Evolutionary conservation across 257 asterid genomes (phyloP), one percentile per base, ranked within the genome.

Genomic region (Solanum raphanifolium): DNA sequence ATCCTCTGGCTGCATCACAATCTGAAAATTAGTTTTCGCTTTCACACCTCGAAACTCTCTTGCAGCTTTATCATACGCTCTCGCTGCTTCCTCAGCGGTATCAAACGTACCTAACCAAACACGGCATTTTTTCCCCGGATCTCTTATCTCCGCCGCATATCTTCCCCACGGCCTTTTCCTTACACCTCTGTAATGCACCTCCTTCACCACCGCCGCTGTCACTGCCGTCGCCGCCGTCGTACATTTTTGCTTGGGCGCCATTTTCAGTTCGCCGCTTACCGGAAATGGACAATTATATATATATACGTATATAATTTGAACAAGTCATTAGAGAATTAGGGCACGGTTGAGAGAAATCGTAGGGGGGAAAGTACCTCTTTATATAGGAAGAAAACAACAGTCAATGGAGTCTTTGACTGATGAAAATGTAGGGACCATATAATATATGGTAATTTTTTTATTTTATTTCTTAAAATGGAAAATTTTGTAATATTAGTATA

Each of bases 81-180:
- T 38, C 23, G 89, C 89, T 3, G 89, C 89, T 5, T 87, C 83
- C 72, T 31, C 87, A 35, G 89, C 83, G 5, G 87, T 75, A 29
- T 81, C 87, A 32, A 87, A 87, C 6, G 89, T 87, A 21, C 89
- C 89, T 9, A 87, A 34, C 89, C 89, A 87, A 65, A 87, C 89
- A 12, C 87, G 75, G 46, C 48, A 60, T n/a, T 81, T 87, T 74
- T 66, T 87, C 18, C 58, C 31, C 1, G 89, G 89, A 81, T 87
- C 87, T 27, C 87, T 81, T 2, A 87, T 87, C 65, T 87, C 89
- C 36, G 89, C 87, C 10, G 89, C 87, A 35, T 52, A 87, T 13
- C 83, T 38, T 3, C 89, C 89, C 89, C 89, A 87, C 6, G 89
- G 89, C 85, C 89, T 39, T 27, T 68, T 87, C 73, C 89, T 9